Base-by-base conservation (phyloP, 768 basidiomycete genomes). In the Mycena albidolilacea region DNA sequence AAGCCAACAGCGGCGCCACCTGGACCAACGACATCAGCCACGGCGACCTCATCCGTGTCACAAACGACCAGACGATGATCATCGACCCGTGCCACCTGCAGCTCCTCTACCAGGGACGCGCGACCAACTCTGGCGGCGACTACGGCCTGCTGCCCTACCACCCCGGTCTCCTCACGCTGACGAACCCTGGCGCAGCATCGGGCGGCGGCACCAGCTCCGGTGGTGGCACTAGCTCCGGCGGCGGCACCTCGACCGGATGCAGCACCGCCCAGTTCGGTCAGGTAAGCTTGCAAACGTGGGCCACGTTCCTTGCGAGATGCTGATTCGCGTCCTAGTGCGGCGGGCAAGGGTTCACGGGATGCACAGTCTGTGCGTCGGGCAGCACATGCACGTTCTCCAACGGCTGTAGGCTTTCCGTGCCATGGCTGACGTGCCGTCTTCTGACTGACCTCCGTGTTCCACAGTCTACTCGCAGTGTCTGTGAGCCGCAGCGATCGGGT, bases 21-120 rank as follows among this genome's bases (percentile, higher is more conserved):
- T 76, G 75, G 75, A 73, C 72, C 46, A 60, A 70, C 35, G 75
- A 76, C 41, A 76, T 76, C 66, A 74, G 72, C 66, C 58, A 65
- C 62, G 75, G 75, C 48, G 75, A 76, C 64, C 30, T 70, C 38
- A 76, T 76, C 7, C 72, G 75, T 8, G 35, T 14, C 37, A 74
- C 39, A 7, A 43, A 37, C 48, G 75, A 76, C 69, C 69, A 76
- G 72, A 76, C 75, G 10, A 67, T 70, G 69, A 63, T 69, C n/a
- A 65, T 76, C 55, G 60, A 65, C 69, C 72, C 68, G 30, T 76
- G 75, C 68, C 37, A 73, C 55, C 43, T 73, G 66, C 75, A 69
- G 55, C 62, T 75, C 48, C 69, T 76, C 2, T 76, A 76, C 65
- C 75, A 76, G 69, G 75, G 75, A 39, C 30, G 30, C 30, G 30